Base-by-base conservation (phyloP, 768 basidiomycete species). In the Pleurotus tuoliensis region DNA sequence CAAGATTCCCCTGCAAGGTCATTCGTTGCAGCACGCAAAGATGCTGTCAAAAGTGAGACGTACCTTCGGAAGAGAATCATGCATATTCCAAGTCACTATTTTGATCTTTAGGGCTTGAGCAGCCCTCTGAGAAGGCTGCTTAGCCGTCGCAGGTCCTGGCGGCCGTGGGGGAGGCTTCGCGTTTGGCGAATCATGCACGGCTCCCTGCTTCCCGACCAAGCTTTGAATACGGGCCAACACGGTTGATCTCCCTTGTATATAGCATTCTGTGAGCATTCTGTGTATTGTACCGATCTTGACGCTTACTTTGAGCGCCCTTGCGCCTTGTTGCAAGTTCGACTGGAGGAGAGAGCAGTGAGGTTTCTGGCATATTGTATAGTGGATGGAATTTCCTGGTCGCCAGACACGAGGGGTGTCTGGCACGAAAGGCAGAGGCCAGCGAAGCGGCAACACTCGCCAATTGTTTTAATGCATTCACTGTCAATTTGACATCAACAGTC, bases 11-110 rank as follows among this genome's bases (percentile, higher is more conserved):
- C 88, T 91, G 55, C 43, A 37, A n/a, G 39, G 18, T 20, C 56
- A 50, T 57, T 38, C 15, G 20, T 47, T n/a, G 46, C 46, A 27
- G 37, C 46, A 38, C 40, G 40, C 47, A 13, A 39, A n/a, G 12
- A 27, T n/a, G 20, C 4, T 47, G 15, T 39, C 12, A 8, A 34
- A 55, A 22, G 8, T 13, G 25, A 11, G 15, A 58, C 65, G 13
- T 25, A 84, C 88, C 79, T 88, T 91, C 27, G 90, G 90, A 4
- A 91, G 64, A 0, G 86, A 86, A 60, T 91, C 88, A 60, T 92
- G 87, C 90, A 92, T 92, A 61, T 92, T 92, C 90, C 90, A 92
- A 38, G 87, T 87, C 34, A 90, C 51, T 47, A 91, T 81, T 43
- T 84, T 73, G 39, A 90, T 71, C 64, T 91, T 92, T 45, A 91